Conservation (phyloP, 228 moss, liverwort and hornwort species). For the Sphagnum magellanicum region DNA sequence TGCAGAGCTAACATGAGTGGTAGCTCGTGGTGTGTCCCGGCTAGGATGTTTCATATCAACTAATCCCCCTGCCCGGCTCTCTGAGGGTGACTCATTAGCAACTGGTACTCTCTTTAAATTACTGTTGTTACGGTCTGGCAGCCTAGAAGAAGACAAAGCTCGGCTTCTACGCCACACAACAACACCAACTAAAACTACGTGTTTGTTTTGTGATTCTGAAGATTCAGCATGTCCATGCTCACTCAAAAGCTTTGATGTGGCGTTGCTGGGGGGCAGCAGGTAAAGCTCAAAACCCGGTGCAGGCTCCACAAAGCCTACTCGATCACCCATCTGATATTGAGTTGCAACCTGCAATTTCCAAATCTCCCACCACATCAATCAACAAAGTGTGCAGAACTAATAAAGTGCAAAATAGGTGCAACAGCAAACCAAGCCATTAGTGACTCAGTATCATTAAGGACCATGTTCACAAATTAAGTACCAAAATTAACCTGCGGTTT, state of each 20-base stretch:
- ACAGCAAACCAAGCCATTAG: too few species aligned
- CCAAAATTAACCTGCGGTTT: too few species aligned
- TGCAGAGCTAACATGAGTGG: conserved; percentile 31
- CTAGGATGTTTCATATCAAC: conserved; percentile 38
- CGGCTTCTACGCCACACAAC: conserved; percentile 92
- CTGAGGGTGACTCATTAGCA: conserved; percentile 50
- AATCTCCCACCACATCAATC: neutral
- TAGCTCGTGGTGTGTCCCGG: conserved; percentile 30
- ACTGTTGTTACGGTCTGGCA: conserved; percentile 18
- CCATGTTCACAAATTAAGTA: too few species aligned
- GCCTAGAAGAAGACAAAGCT: conserved; percentile 39
- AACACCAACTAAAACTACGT: conserved; percentile 81
- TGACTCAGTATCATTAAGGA: too few species aligned
- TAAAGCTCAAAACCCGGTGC: conserved; percentile 78
- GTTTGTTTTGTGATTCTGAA: conserved; percentile 39
- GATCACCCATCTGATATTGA: conserved; percentile 81
- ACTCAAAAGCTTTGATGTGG: conserved; percentile 55
- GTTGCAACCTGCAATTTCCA: conserved; percentile 59
- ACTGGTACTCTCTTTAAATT: conserved; percentile 68
- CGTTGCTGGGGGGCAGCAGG: conserved; percentile 64
- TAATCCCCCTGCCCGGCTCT: conserved; percentile 47
- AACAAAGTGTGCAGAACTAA: neutral
- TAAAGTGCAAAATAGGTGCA: too few species aligned
- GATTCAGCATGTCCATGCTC: conserved; percentile 48
- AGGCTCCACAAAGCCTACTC: conserved; percentile 88